Evolutionary conservation across 2,329 filamentous ascomycete genomes (phyloP).

Genomic region (Rhinocladiella mackenziei): DNA sequence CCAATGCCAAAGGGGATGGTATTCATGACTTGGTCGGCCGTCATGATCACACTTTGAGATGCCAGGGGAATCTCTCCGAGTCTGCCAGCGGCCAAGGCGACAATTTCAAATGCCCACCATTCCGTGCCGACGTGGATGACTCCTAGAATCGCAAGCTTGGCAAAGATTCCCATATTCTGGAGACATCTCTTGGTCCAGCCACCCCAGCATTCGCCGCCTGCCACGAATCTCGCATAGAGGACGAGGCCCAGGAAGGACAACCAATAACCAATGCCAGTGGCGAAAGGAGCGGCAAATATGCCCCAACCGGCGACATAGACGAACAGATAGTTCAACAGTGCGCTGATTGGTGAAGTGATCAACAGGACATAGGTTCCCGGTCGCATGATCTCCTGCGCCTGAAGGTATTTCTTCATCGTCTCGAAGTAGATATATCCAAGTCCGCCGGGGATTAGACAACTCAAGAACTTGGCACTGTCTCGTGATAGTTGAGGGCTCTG

Average conservation of each 20-base stretch:
- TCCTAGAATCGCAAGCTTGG: slow-evolving; percentile 69
- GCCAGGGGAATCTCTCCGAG: slow-evolving; percentile 76
- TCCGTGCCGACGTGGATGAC: slow-evolving; percentile 82
- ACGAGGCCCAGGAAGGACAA: slow-evolving; percentile 72
- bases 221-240: slow-evolving; percentile 66
- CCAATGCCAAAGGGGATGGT: slow-evolving; percentile 85
- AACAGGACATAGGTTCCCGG: slow-evolving; percentile 61
- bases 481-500: slow-evolving; percentile 74
- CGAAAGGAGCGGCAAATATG: slow-evolving; percentile 73
- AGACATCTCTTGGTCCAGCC: slow-evolving; percentile 63
- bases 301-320: slow-evolving; percentile 68
- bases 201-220: slow-evolving; percentile 73
- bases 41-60: slow-evolving; percentile 87
- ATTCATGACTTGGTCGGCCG: slow-evolving; percentile 76
- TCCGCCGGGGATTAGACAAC: slow-evolving; percentile 71
- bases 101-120: slow-evolving; percentile 94
- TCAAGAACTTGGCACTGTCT: slow-evolving; percentile 69
- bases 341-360: slow-evolving; percentile 59
- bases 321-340: slow-evolving; percentile 61
- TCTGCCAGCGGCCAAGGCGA: slow-evolving; percentile 74
- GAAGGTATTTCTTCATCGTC: slow-evolving; percentile 62
- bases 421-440: slow-evolving; percentile 87
- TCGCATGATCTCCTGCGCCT: slow-evolving; percentile 60
- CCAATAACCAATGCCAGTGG: slow-evolving; percentile 84
- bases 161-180: slow-evolving; percentile 66